These are phyloP conservation scores for Aspergillus mulundensis DNA, from an alignment of 495 filamentous ascomycete genomes.

Conservation along the genomic window DNA sequence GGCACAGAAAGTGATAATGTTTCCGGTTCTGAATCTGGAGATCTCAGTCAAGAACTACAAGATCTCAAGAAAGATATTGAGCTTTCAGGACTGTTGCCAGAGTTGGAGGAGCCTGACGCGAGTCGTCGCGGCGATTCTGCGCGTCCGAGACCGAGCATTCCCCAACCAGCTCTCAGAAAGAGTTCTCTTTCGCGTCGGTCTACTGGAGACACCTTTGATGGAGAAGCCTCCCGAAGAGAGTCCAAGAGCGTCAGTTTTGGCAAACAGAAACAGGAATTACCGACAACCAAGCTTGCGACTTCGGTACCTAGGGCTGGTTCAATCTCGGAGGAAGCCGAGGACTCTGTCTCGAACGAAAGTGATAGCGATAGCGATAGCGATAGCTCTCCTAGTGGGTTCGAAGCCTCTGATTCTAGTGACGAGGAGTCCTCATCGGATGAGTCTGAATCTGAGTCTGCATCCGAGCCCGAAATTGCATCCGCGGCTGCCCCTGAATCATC, in stretches of 20 bases:
- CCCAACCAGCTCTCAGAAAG: constrained; percentile 10
- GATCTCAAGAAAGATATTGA: constrained; percentile 43
- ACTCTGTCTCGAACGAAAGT: constrained; percentile 14
- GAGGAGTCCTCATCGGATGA: neutral
- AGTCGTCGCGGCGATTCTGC: constrained; percentile 13
- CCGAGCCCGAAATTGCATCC: constrained; percentile 15
- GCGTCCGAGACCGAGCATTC: constrained; percentile 9
- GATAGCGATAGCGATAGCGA: constrained; percentile 15
- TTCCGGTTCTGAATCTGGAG: constrained; percentile 36
- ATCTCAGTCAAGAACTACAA: constrained; percentile 40
- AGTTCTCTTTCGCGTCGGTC: constrained; percentile 9
- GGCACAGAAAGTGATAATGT: constrained; percentile 35
- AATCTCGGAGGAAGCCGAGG: constrained; percentile 12
- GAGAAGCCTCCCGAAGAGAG: constrained; percentile 23
- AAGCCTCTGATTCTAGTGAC: constrained; percentile 9
- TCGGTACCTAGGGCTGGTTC: constrained; percentile 8
- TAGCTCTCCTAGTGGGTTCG: constrained; percentile 26
- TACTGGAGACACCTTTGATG: neutral
- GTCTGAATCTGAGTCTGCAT: constrained; percentile 24
- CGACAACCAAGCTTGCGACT: constrained; percentile 1
- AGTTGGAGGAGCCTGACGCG: constrained; percentile 15
- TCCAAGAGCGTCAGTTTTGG: constrained; percentile 36
- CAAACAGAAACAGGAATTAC: constrained; percentile 15
- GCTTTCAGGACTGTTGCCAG: constrained; percentile 20
- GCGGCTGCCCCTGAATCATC: constrained; percentile 11